Base-by-base conservation (phyloP, 2,329 filamentous ascomycete species). In the Cucurbitaria berberidis region DNA sequence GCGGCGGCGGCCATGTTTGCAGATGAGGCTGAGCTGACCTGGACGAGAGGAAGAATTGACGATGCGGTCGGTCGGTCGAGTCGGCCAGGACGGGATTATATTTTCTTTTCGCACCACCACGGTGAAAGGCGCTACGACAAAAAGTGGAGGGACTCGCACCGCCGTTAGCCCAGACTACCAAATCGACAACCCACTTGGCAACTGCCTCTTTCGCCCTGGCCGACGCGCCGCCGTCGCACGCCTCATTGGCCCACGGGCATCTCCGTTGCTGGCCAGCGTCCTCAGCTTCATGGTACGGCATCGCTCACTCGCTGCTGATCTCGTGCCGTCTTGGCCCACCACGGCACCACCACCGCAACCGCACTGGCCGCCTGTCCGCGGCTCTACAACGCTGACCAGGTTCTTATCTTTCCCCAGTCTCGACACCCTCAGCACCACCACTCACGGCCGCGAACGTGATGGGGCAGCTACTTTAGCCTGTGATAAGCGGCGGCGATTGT, bases 401-500 rank as follows among this genome's bases (percentile, higher is more conserved):
- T 60, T 63, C 59, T 72, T 73, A 73, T 73, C 71, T 62, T 63
- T 61, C 60, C 62, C 60, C 61, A 65, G 64, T 46, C 52, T 56
- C 57, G 65, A 67, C 64, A 64, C 46, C 39, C 40, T 11, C 41
- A 29, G 18, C 45, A 21, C 38, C 35, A 27, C 10, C 60, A 66
- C 66, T 70, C 48, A 59, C 36, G 39, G 15, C 29, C 10, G 24
- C 44, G 35, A 59, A 60, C 57, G 57, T 62, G 60, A 54, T 45
- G 48, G 51, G 18, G 30, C 42, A 24, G 38, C 34, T 19, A 53
- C 55, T n/a, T n/a, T 63, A 56, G 63, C 46, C 41, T 22, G 54
- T 68, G 69, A 74, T 73, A 74, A 72, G 62, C 69, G 64, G 70
- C 67, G 70, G 69, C 70, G 63, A 73, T 66, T 62, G 48, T 64